Conservation (phyloP, 108 stramenopile genomes). For the Nitzschia sp. region DNA sequence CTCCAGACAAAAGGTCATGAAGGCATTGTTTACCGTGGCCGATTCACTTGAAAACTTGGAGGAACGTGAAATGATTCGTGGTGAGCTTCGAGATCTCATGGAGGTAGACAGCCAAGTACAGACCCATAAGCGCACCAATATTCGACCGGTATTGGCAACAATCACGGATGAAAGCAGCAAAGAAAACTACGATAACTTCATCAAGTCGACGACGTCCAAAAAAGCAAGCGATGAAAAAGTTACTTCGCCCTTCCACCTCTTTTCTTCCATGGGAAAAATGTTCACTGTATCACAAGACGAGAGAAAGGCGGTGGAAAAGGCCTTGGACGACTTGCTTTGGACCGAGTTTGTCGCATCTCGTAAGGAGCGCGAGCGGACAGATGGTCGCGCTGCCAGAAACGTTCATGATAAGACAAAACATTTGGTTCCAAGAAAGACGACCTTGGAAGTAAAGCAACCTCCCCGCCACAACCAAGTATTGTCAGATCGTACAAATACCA, state of each 20-base stretch:
- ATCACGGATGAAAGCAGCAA: not conserved
- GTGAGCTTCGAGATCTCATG: constrained; percentile 14
- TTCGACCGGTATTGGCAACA: not conserved
- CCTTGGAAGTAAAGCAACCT: constrained; percentile 1
- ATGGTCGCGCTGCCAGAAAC: not conserved
- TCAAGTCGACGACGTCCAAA: not conserved
- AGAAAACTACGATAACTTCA: not conserved
- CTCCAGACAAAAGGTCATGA: constrained; percentile 29
- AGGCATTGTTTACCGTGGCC: constrained; percentile 30
- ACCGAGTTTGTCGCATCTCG: constrained; percentile 25
- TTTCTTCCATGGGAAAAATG: constrained; percentile 26
- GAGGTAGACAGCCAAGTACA: not conserved
- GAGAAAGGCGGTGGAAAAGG: constrained; percentile 25
- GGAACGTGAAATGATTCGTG: constrained; percentile 16
- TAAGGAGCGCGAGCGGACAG: constrained; percentile 2
- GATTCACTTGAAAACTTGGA: constrained; percentile 34
- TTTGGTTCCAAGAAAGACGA: not conserved
- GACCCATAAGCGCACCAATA: not conserved
- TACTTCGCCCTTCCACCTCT: constrained; percentile 12
- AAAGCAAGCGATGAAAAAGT: not conserved
- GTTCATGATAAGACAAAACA: not conserved
- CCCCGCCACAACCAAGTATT: not conserved
- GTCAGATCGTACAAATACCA: not conserved
- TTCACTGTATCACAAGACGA: constrained; percentile 7
- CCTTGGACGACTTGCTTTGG: constrained; percentile 36